Conservation (phyloP, 306 rosid genomes). For the Dryas drummondii region DNA sequence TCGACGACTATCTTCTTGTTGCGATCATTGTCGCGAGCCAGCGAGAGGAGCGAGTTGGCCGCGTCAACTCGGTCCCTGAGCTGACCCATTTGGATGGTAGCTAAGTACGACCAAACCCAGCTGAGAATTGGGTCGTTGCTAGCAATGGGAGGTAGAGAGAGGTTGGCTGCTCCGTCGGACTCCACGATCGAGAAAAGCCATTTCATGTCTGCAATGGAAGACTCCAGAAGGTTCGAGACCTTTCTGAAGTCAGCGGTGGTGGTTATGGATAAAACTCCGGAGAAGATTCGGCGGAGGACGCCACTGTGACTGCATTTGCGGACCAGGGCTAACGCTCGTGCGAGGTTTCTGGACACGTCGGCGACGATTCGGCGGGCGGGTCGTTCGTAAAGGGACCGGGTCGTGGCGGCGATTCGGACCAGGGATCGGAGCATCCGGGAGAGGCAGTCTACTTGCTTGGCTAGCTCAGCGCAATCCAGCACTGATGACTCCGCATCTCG, state of each 20-base stretch:
- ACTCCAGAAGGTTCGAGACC: slow-evolving; percentile 55
- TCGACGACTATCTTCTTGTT: slow-evolving; percentile 72
- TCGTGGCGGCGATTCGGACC: slow-evolving; percentile 42
- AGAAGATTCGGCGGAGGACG: slow-evolving; percentile 67
- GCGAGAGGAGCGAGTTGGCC: slow-evolving; percentile 46
- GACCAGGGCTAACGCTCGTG: slow-evolving; percentile 49
- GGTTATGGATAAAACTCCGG: slow-evolving; percentile 38
- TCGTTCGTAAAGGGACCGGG: slow-evolving; percentile 58
- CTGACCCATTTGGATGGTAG: slow-evolving; percentile 74
- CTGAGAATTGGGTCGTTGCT: slow-evolving; percentile 78
- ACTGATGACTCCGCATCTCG: slow-evolving; percentile 65
- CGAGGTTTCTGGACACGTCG: slow-evolving; percentile 60
- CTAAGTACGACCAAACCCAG: slow-evolving; percentile 73
- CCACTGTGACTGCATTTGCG: slow-evolving; percentile 64
- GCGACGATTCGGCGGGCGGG: slow-evolving; percentile 69
- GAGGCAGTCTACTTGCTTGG: slow-evolving; percentile 54
- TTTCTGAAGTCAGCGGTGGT: slow-evolving; percentile 63
- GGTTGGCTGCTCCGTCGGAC: slow-evolving; percentile 42
- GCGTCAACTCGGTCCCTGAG: slow-evolving; percentile 66
- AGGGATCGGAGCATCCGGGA: slow-evolving; percentile 61
- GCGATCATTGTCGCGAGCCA: slow-evolving; percentile 55
- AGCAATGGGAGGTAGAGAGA: slow-evolving; percentile 74
- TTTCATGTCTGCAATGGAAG: slow-evolving; percentile 69
- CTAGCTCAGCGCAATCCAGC: slow-evolving; percentile 54
- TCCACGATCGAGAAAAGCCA: slow-evolving; percentile 71